Evolutionary conservation across 805 yeast species (phyloP), one percentile per base, ranked within the genome.

Genomic region (Candida glaebosa): DNA sequence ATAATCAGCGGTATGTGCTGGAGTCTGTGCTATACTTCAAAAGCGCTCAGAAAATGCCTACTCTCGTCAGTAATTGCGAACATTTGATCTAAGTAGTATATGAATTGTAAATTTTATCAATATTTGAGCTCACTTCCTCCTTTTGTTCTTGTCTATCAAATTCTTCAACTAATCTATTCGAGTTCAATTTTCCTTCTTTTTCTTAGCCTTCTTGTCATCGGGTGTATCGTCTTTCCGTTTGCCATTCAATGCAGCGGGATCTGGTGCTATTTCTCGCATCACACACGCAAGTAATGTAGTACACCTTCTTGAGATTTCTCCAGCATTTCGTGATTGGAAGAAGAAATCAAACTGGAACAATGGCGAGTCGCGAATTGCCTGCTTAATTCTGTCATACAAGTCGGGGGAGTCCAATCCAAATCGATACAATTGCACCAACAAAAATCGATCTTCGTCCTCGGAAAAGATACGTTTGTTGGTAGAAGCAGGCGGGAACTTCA

Each of bases 371-470:
- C 87, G 71, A 31, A 91, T 81, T 20, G 84, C 82, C 45, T 83
- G 87, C 41, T 88, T 75, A 37, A 91, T 82, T 47, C 77, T 62
- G 44, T 91, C 99, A 56, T 82, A 86, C 12, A 91, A 67, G 54
- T 86, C 88, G 10, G 81, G 82, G 18, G 82, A 71, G 50, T 87
- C 96, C 25, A 90, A 61, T 0, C 99, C 99, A 56, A 78, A 79
- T 45, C 84, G 73, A 66, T 85, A 83, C 56, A 88, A 65, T 68
- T 86, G 90, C 12, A 89, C 78, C 43, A 93, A 66, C 51, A 93
- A 65, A 60, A 86, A 93, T 52, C 96, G 72, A 61, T 93, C 99
- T 58, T 93, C 97, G 46, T 86, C 96, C 38, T 87, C 95, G 22
- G 87, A 79, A 62, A 80, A 93, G 2, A 84, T 76, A 39, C 64